These are phyloP conservation scores for Bipolaris sorokiniana DNA, from an alignment of 2,329 filamentous ascomycete species.

Conservation along the genomic window DNA sequence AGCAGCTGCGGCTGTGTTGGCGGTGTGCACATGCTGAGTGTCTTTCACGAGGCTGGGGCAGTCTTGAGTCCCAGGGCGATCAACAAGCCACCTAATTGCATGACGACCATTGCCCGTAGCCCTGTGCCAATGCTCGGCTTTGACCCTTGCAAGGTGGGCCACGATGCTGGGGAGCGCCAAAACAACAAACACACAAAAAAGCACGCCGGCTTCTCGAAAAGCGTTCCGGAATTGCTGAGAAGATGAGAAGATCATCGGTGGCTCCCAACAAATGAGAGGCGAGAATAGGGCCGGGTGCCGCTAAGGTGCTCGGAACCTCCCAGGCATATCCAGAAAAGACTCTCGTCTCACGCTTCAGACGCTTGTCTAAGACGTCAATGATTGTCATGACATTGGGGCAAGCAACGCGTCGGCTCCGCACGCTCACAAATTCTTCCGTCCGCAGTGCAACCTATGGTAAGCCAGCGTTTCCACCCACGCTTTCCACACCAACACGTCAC, in stretches of 20 bases:
- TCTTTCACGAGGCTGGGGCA: slow-evolving; percentile 11
- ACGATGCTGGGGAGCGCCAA: slow-evolving; percentile 1
- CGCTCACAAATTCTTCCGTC: slow-evolving; percentile 3
- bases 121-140: slow-evolving; percentile 8
- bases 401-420: slow-evolving; percentile 10
- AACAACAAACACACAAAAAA: slow-evolving; percentile 1
- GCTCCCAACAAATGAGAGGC: slow-evolving; percentile 2
- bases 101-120: slow-evolving; percentile 12
- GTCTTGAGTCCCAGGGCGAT: slow-evolving; percentile 10
- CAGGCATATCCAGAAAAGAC: slow-evolving; percentile 1
- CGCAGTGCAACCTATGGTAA: slow-evolving; percentile 2
- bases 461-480: not conserved
- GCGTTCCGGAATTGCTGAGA: not conserved
- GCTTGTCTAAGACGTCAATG: slow-evolving; percentile 1
- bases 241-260: not conserved
- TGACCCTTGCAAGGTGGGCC: slow-evolving; percentile 6
- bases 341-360: slow-evolving; percentile 6
- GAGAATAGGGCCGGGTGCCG: slow-evolving; percentile 2
- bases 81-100: slow-evolving; percentile 14
- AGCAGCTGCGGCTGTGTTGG: slow-evolving; percentile 10
- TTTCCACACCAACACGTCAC: not conserved
- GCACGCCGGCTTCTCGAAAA: slow-evolving; percentile 1
- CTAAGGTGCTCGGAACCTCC: slow-evolving; percentile 3
- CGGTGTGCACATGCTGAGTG: slow-evolving; percentile 4
- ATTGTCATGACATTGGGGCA: slow-evolving; percentile 7